Percentiles rank a stretch among this genome's conserved stretches.
Conservation (phyloP, 305 asterid genomes). For the Solanum aculeatissimum region DNA sequence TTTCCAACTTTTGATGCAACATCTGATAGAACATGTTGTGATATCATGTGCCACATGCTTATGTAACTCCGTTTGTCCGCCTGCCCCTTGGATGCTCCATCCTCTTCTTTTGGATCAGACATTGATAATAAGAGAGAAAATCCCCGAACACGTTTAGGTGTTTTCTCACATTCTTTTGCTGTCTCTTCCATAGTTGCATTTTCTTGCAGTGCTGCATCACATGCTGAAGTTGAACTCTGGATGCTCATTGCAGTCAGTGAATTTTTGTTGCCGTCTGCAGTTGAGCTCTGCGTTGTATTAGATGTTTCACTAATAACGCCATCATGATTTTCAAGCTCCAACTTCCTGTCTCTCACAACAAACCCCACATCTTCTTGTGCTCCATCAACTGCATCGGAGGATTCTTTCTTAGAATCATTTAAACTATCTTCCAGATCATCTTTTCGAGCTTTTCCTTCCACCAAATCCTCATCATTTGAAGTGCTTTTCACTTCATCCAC, state of each 20-base stretch:
- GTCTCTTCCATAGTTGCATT: slow-evolving; percentile 1
- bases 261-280: not conserved
- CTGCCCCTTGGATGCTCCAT: slow-evolving; percentile 1
- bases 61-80: slow-evolving; percentile 36
- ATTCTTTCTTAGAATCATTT: not conserved
- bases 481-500: not conserved
- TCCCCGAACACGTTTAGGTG: not conserved
- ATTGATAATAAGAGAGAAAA: not conserved
- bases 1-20: slow-evolving; percentile 65
- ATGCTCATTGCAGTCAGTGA: not conserved
- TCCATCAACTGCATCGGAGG: not conserved
- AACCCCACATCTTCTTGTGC: not conserved
- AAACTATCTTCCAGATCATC: not conserved
- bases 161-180: not conserved
- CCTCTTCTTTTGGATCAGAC: slow-evolving; percentile 4
- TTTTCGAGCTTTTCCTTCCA: not conserved
- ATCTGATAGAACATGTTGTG: slow-evolving; percentile 70
- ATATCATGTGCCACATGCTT: slow-evolving; percentile 84
- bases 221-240: not conserved
- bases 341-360: not conserved
- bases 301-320: not conserved
- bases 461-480: not conserved
- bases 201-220: not conserved
- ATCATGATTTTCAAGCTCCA: not conserved
- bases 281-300: not conserved